These are phyloP conservation scores for Paraurostyla sp. DNA, from an alignment of 73 alveolate genomes.

Conservation along the genomic window DNA sequence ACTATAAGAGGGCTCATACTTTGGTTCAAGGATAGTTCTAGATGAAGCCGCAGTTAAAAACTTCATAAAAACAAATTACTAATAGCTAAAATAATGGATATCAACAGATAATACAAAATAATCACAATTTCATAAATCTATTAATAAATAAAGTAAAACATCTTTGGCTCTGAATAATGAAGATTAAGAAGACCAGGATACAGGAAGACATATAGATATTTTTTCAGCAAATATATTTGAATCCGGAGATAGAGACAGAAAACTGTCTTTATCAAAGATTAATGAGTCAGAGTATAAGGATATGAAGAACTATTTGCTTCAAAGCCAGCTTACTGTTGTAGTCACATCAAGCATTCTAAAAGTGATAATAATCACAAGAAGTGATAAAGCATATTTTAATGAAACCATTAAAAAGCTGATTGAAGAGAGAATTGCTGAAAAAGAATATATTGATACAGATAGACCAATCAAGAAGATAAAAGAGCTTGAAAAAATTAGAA, in stretches of 20 bases:
- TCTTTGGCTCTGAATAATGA: too few relatives aligned
- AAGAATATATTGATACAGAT: conserved; percentile 30
- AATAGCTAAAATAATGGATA: not conserved
- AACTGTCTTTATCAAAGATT: not conserved
- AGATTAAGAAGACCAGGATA: not conserved
- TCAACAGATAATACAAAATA: not conserved
- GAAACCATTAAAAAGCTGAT: conserved; percentile 8
- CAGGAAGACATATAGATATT: not conserved
- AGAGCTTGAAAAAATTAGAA: not conserved
- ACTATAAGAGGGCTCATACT: conserved; percentile 7
- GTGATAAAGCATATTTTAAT: conserved; percentile 12
- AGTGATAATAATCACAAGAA: not conserved
- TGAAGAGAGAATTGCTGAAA: conserved; percentile 29
- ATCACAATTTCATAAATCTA: too few relatives aligned
- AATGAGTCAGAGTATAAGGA: not conserved
- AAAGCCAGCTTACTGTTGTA: conserved; percentile 11
- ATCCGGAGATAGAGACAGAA: not conserved
- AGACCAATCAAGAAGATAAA: conserved; percentile 14
- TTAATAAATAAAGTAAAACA: too few relatives aligned
- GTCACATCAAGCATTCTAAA: conserved; percentile 26
- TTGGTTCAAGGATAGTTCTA: conserved; percentile 36
- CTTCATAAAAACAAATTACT: not conserved
- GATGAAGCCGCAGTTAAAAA: conserved; percentile 47
- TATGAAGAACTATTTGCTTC: not conserved
- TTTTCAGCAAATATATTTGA: not conserved